Conservation (phyloP, 192 early-diverging fungal species). For the Linnemannia exigua region DNA sequence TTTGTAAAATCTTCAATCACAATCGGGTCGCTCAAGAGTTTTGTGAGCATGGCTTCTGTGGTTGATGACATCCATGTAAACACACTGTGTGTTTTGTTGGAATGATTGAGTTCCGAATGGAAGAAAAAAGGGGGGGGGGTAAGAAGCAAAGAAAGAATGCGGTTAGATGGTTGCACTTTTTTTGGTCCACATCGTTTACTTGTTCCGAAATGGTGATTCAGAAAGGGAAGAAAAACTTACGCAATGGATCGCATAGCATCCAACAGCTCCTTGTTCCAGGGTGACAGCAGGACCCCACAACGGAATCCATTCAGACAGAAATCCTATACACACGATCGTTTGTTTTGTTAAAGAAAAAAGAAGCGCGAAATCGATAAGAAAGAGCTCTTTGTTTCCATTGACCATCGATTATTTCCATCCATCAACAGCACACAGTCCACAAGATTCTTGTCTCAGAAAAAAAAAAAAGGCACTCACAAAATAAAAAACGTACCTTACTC, state of each 20-base stretch:
- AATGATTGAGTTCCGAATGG: no score
- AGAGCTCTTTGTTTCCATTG: not conserved
- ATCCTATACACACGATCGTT: conserved; percentile 24
- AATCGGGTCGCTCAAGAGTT: conserved; percentile 67
- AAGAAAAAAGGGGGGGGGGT: not conserved
- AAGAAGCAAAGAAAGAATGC: not conserved
- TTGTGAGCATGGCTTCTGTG: conserved; percentile 69
- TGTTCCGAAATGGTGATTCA: not conserved
- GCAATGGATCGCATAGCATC: conserved; percentile 54
- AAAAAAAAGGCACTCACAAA: not conserved
- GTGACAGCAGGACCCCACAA: conserved; percentile 73
- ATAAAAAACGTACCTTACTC: conserved; percentile 71
- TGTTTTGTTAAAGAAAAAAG: not conserved
- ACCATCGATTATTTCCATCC: not conserved
- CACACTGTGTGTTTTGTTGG: no score
- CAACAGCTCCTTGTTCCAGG: conserved; percentile 68
- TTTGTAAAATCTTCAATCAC: conserved; percentile 73
- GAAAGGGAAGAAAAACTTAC: conserved; percentile 43
- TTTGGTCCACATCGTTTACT: not conserved
- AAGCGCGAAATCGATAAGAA: not conserved
- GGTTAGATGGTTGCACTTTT: not conserved
- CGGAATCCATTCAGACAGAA: conserved; percentile 86
- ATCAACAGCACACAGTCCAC: no score
- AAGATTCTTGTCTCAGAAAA: not conserved
- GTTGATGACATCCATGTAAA: conserved; percentile 77